Base-by-base conservation (phyloP, 108 stramenopile species). In the Nannochloropsis salina region DNA sequence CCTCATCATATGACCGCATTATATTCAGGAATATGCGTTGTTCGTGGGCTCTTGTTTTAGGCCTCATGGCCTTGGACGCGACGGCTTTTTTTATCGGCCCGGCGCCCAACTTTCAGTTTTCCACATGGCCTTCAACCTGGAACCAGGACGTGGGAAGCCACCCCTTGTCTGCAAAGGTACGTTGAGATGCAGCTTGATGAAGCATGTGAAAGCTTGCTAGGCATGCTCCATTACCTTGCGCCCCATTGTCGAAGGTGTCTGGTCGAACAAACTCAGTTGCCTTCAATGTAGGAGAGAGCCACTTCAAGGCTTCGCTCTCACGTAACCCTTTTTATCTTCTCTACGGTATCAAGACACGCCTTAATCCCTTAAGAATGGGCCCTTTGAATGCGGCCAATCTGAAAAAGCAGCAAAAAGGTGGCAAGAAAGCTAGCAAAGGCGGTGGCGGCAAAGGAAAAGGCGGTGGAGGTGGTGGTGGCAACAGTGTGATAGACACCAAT, bases 371-470 rank as follows among this genome's bases (percentile, higher is more conserved):
- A 15, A n/a, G 20, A 15, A 74, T 74, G 61, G 61, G 61, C 20
- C 61, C 61, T n/a, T 74, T 74, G n/a, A 74, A 74, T n/a, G 61
- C 61, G n/a, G 61, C 61, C 61, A 74, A 74, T n/a, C 61, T 74
- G 20, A 74, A 74, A n/a, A 74, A 74, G 61, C 1, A 74, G 61
- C 61, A 74, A 74, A 74, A 74, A 74, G 61, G 61, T 44, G 83
- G 42, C 45, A 47, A 43, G 22, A 43, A 83, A 41, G 21, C 83
- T 8, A 43, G 42, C 45, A 83, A 83, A 22, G 45, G n/a, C 44
- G 83, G 43, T 41, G 31, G 40, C 31, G 51, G 41, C 31, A 44
- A 40, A 41, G 45, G 41, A 45, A 44, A 44, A 31, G 41, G 82
- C 43, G 5, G 82, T 11, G 80, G 41, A 74, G 61, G 61, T 74